phyloP scores from a whole-genome alignment of 2,329 filamentous ascomycete species.

The Cladosporium oxysporum region DNA sequence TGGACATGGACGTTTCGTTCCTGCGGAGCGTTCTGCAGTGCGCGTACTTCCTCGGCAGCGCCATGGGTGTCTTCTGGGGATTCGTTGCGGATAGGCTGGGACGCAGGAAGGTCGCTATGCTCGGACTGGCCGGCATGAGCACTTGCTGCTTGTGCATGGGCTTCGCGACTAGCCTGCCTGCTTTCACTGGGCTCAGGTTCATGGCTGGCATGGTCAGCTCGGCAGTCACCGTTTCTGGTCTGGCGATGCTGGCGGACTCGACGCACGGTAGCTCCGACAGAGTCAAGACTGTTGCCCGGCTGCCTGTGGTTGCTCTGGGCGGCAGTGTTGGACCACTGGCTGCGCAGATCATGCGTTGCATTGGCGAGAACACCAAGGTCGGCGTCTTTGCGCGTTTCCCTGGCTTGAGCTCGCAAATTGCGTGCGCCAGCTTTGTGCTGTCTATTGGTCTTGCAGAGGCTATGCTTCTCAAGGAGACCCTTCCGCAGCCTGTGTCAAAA shows the following conservation, averaged over 20 bases:
- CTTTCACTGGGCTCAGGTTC: slow-evolving; percentile 47
- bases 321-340: slow-evolving; percentile 50
- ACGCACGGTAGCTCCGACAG: slow-evolving; percentile 31
- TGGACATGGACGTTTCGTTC: slow-evolving; percentile 48
- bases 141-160: slow-evolving; percentile 50
- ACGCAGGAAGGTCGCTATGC: slow-evolving; percentile 46
- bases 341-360: slow-evolving; percentile 45
- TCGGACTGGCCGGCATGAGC: slow-evolving; percentile 47
- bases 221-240: slow-evolving; percentile 46
- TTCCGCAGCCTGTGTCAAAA: slow-evolving; percentile 22
- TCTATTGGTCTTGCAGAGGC: slow-evolving; percentile 43
- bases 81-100: slow-evolving; percentile 47
- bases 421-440: slow-evolving; percentile 45
- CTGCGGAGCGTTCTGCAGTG: slow-evolving; percentile 51
- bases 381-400: slow-evolving; percentile 47
- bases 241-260: slow-evolving; percentile 50
- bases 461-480: slow-evolving; percentile 43
- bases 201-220: slow-evolving; percentile 48
- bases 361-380: slow-evolving; percentile 40
- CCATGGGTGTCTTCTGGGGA: slow-evolving; percentile 49
- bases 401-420: slow-evolving; percentile 47
- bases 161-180: slow-evolving; percentile 46
- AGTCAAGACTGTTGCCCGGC: slow-evolving; percentile 44
- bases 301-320: slow-evolving; percentile 48
- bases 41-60: slow-evolving; percentile 50